Conservation (phyloP, 2,329 filamentous ascomycete genomes). For the Scleromitrula shiraiana region DNA sequence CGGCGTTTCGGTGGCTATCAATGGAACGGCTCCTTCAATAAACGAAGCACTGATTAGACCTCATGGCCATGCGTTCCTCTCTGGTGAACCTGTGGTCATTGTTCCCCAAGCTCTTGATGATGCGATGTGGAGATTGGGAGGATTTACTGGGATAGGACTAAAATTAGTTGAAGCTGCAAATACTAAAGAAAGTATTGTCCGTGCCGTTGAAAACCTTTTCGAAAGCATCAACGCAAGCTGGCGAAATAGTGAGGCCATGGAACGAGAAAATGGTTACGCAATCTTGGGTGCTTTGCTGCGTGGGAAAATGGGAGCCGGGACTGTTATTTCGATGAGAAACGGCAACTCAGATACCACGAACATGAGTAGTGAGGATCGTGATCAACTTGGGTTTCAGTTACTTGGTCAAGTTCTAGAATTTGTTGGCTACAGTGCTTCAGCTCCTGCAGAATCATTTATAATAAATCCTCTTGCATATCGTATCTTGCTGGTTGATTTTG, state of each 20-base stretch:
- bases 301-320: conserved; percentile 62
- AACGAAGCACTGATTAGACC: conserved; percentile 79
- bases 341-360: conserved; percentile 25
- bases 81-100: conserved; percentile 73
- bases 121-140: conserved; percentile 86
- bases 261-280: conserved; percentile 87
- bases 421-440: conserved; percentile 76
- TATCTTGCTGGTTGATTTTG: conserved; percentile 82
- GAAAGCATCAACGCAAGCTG: conserved; percentile 83
- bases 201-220: conserved; percentile 77
- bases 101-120: conserved; percentile 83
- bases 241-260: conserved; percentile 98
- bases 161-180: conserved; percentile 75
- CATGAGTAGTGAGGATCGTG: conserved; percentile 45
- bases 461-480: conserved; percentile 93
- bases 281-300: conserved; percentile 77
- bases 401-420: conserved; percentile 75
- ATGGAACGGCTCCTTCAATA: conserved; percentile 77
- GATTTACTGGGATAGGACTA: conserved; percentile 76
- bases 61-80: conserved; percentile 74
- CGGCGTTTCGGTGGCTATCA: conserved; percentile 74
- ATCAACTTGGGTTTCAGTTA: conserved; percentile 52
- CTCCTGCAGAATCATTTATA: conserved; percentile 81
- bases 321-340: conserved; percentile 30
- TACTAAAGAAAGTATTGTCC: conserved; percentile 61